Base-by-base conservation (phyloP, 2,329 filamentous ascomycete genomes). In the Colletotrichum plurivorum region DNA sequence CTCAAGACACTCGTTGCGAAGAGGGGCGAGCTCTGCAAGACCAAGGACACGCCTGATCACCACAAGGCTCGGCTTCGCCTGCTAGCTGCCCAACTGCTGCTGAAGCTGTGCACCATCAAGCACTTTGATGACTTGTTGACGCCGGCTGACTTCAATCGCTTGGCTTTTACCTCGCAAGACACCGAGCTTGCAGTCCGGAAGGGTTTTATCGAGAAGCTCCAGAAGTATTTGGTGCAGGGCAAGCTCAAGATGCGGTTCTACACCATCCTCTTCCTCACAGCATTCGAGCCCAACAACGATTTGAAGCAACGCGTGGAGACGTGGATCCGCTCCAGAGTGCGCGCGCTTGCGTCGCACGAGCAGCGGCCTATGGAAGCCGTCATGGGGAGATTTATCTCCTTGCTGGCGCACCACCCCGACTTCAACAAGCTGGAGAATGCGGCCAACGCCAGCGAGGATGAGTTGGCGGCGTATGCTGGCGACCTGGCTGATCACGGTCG, bases 331-430 rank as follows among this genome's bases (percentile, higher is more conserved):
- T 95, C 95, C 52, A 90, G 95, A 15, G 90, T 92, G 9, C 88
- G 90, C 20, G 86, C 88, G 63, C 93, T 93, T 75, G 81, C 81
- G 65, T 84, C 86, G 39, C 89, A 81, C 71, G 89, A 87, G 74
- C 86, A 89, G 63, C 89, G 86, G 10, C 86, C 92, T 8, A 89
- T 99, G 83, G 95, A 98, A 80, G 88, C 90, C 22, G 88, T 92
- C 13, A 93, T 98, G 77, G 90, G 93, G 27, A 90, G 96, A 9
- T 87, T 98, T 41, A 85, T 99, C 60, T 96, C 94, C 56, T 83
- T 99, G 51, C 87, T 99, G 51, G 95, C 95, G 5, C 95, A 98
- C 78, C 96, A 99, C 78, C 95, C 95, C 1, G 96, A 99, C 78
- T 98, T 95, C 73, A 90, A 88, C 70, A 78, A 85, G 2, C 63